Base-by-base conservation (phyloP, 2,329 filamentous ascomycete species). In the Lithohypha guttulata region DNA sequence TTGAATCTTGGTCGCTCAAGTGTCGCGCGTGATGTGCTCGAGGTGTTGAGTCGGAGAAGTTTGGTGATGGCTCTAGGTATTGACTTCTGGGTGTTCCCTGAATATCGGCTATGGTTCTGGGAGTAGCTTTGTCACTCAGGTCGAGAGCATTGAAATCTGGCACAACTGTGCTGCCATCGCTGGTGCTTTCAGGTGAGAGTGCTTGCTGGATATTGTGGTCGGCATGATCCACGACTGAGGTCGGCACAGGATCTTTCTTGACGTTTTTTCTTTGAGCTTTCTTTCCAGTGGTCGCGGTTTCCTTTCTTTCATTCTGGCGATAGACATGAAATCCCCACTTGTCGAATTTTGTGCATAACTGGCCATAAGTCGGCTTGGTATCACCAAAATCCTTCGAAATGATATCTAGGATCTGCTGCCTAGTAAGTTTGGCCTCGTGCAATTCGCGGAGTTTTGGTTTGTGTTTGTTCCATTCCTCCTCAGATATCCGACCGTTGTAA, bases 401-500 rank as follows among this genome's bases (percentile, higher is more conserved):
- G 25, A 39, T 39, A 9, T 31, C 36, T 13, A 46, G 34, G 14
- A 42, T 44, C n/a, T 39, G 38, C 11, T 26, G 20, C 13, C 17
- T 15, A 3, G 27, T 36, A 13, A 30, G 19, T n/a, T 34, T 40
- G 6, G 28, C 31, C 17, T 36, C 18, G 26, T 35, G 35, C 6
- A 42, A 22, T 11, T 29, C 31, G 21, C 30, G 23, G 3, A 46
- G 18, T 2, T 18, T 29, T 9, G 37, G 23, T 20, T 37, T 44
- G 11, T 42, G 31, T 3, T 26, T n/a, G n/a, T 39, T 34, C 44
- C 44, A 46, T 39, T 39, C 29, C 25, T 39, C 30, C 13, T 34
- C 37, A 21, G 42, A 36, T 5, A 46, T 37, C 13, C 42, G 23
- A 28, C 28, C 26, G 14, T 37, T 46, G 42, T 46, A 46, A 8